A percentile compares a stretch with the other conserved stretches of the same genome.
Conservation (phyloP, 2,329 filamentous ascomycete genomes). For the Cryphonectria parasitica region DNA sequence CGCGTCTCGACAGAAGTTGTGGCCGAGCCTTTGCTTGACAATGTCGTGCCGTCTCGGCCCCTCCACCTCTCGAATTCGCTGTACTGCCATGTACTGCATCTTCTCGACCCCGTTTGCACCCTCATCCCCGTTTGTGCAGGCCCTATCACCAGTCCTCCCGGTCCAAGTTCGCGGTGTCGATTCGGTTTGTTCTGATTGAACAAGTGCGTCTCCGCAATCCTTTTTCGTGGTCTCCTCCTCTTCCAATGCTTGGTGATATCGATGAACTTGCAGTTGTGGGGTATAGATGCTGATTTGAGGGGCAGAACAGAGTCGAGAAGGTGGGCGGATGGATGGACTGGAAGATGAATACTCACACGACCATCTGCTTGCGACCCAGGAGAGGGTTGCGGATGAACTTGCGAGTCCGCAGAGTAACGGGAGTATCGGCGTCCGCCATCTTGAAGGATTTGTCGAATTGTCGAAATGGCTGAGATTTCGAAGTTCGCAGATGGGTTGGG, state of each 20-base stretch:
- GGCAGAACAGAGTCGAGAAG: constrained; percentile 28
- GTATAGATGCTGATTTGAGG: background rate
- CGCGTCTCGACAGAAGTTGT: background rate
- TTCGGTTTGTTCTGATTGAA: background rate
- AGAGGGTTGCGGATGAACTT: constrained; percentile 99
- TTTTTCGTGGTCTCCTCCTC: background rate
- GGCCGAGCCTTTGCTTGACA: no score
- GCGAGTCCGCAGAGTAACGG: constrained; percentile 92
- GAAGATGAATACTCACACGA: constrained; percentile 74
- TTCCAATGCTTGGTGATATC: background rate
- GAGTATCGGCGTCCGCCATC: constrained; percentile 83
- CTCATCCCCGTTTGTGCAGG: background rate
- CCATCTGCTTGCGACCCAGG: constrained; percentile 98
- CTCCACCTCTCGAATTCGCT: background rate
- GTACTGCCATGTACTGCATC: background rate
- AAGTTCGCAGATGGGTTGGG: constrained; percentile 11
- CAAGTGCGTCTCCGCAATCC: background rate
- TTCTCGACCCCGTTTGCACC: background rate
- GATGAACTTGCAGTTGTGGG: background rate
- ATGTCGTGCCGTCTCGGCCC: no score
- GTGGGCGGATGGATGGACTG: constrained; percentile 20
- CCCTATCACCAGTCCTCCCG: background rate
- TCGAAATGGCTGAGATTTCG: constrained; percentile 32
- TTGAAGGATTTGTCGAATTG: constrained; percentile 55
- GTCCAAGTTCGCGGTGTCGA: no score